Evolutionary conservation across 2,329 filamentous ascomycete genomes (phyloP), one percentile per base, ranked within the genome.

Genomic region (Pyricularia grisea): DNA sequence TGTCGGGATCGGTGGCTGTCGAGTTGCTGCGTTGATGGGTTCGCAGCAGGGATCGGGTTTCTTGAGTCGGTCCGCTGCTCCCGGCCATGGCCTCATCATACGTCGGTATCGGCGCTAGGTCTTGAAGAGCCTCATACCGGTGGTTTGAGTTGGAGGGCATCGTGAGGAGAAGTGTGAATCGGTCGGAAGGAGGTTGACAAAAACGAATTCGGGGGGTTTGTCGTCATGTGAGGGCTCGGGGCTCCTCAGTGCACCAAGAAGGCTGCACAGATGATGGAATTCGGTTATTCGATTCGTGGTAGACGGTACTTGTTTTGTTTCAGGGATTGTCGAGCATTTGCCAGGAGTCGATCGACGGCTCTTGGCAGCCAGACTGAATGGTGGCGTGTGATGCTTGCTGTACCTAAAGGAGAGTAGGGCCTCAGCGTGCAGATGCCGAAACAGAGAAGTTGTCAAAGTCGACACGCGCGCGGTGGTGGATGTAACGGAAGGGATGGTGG

Each of bases 71-170:
- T 20, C 87, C 83, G 79, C 90, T 83, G 77, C 72, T 71, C 50
- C 86, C 87, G 23, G 88, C 87, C 70, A 87, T 85, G 72, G 92
- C 92, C 81, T 96, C 92, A 78, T 94, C 92, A 79, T 95, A 95
- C 64, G 89, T 88, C 33, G 92, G 92, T 76, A 95, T 94, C 36
- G 91, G 91, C 68, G 92, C 90, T 65, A 90, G 83, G 71, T 61
- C 58, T 27, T 61, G n/a, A 61, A 61, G 58, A 61, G 84, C 80
- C 75, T 87, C 85, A 78, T 89, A 88, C 70, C 81, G 81, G 69
- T 82, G 79, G 73, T 88, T 88, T 77, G 86, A 81, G 77, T 85
- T 84, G 72, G 80, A 77, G 74, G 78, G 76, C 79, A 80, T 81
- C 36, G 71, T 70, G 64, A 61, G 58, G 58, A 27, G 33, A 36